Conservation (phyloP, 2,329 filamentous ascomycete genomes). For the Zasmidium angulare region DNA sequence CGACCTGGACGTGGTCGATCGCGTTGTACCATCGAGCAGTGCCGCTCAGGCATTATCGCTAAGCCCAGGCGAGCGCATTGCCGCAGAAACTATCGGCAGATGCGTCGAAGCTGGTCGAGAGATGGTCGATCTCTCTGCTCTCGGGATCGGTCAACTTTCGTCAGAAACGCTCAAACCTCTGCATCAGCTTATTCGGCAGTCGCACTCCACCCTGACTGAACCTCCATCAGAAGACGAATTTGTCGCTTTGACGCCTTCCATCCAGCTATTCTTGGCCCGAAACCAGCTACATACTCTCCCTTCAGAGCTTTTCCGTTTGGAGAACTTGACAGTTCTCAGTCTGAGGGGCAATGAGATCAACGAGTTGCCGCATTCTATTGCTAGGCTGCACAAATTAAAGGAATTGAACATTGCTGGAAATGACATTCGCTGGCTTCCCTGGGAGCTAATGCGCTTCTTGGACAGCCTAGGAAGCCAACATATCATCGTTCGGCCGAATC, state of each 20-base stretch:
- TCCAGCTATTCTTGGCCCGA: slow-evolving; percentile 62
- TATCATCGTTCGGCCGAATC: slow-evolving; percentile 63
- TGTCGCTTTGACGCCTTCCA: slow-evolving; percentile 56
- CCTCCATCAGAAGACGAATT: slow-evolving; percentile 58
- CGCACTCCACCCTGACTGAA: slow-evolving; percentile 26
- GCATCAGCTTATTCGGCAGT: slow-evolving; percentile 36
- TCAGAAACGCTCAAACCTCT: slow-evolving; percentile 60
- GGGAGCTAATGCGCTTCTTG: slow-evolving; percentile 61
- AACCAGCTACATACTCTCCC: slow-evolving; percentile 61
- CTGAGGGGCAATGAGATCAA: slow-evolving; percentile 63
- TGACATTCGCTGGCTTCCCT: slow-evolving; percentile 59
- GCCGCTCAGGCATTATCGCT: background rate
- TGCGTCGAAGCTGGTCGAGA: slow-evolving; percentile 57
- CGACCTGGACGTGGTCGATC: background rate
- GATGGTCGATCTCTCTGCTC: slow-evolving; percentile 59
- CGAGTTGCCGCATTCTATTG: slow-evolving; percentile 61
- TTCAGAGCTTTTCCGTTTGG: slow-evolving; percentile 60
- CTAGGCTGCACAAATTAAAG: slow-evolving; percentile 57
- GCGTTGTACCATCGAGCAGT: slow-evolving; percentile 1
- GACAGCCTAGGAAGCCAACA: slow-evolving; percentile 44
- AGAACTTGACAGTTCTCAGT: slow-evolving; percentile 63
- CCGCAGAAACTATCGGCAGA: slow-evolving; percentile 25
- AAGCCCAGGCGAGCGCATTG: slow-evolving; percentile 18
- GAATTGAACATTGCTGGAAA: slow-evolving; percentile 69
- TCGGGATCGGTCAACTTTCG: slow-evolving; percentile 55